Conservation (phyloP, 805 yeast species). For the Candida dajiaensis region DNA sequence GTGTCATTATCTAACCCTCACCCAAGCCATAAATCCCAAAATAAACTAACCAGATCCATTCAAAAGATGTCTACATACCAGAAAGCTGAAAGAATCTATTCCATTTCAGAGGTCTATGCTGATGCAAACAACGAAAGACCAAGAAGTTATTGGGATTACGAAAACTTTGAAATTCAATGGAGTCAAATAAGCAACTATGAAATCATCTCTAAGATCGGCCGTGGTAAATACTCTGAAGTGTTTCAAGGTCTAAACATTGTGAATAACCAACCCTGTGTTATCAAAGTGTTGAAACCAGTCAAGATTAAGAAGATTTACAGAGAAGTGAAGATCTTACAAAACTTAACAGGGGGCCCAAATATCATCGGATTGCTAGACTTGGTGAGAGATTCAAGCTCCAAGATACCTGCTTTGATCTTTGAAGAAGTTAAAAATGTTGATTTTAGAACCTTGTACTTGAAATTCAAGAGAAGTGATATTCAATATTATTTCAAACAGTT, state of each 20-base stretch:
- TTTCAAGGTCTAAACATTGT: conserved; percentile 75
- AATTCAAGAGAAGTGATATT: conserved; percentile 67
- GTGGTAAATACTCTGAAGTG: conserved; percentile 95
- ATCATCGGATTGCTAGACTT: conserved; percentile 72
- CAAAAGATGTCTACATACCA: conserved; percentile 14
- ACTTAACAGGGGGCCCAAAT: conserved; percentile 80
- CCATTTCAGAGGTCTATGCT: conserved; percentile 61
- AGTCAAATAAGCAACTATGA: conserved; percentile 61
- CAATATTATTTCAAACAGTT: conserved; percentile 79
- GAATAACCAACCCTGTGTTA: conserved; percentile 62
- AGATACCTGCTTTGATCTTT: conserved; percentile 82
- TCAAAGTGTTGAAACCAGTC: conserved; percentile 88
- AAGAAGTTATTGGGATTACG: conserved; percentile 82
- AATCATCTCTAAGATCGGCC: conserved; percentile 76
- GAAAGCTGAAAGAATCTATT: conserved; percentile 30
- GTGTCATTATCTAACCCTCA: neutral
- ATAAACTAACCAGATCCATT: neutral
- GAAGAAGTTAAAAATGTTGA: conserved; percentile 82
- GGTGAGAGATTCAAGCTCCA: conserved; percentile 72
- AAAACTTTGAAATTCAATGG: conserved; percentile 58
- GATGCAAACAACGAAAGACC: conserved; percentile 67
- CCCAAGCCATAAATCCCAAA: neutral
- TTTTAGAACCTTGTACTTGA: conserved; percentile 75
- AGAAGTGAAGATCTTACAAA: conserved; percentile 82
- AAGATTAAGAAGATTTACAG: conserved; percentile 87